Evolutionary conservation across 2,329 filamentous ascomycete genomes (phyloP), one percentile per base, ranked within the genome.

Genomic region (Dissoconium aciculare): DNA sequence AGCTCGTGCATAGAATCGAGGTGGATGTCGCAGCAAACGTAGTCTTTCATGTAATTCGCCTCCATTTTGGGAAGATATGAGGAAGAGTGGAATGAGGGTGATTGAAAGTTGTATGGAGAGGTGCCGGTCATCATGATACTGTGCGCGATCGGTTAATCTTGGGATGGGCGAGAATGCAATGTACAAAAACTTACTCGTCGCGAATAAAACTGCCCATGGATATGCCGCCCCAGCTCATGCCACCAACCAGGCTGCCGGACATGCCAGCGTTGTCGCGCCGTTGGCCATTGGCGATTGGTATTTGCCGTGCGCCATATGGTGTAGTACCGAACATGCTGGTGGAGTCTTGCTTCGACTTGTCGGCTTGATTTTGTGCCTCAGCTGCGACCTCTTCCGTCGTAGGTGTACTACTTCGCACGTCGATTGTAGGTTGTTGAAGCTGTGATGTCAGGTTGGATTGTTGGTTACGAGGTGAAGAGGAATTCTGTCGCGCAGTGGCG

Each of bases 1-100:
- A 98, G 67, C 52, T 95, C 89, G 59, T 98, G 89, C 44, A 98
- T 70, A 30, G 85, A 91, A 14, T 85, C 79, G 43, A 94, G 69
- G 17, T 78, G 87, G 47, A 82, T 71, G 48, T 84, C 84, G 59
- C 89, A 98, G 62, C 89, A 98, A 31, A 78, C 78, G 59, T 95
- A 95, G 60, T 95, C 85, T 57, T 78, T 78, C 82, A 95, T 91
- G 56, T 94, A 98, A 51, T 87, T 89, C 38, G 87, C 87, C 58
- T 98, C 89, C 41, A 42, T 44, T 27, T 44, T 44, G 10, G 41
- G 41, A 11, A 44, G 39, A 31, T 44, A 44, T 12, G 41, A 44
- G 3, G 41, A 44, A 5, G 57, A 44, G 32, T 95, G 87, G 48
- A 83, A 91, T 1, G 87, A 94, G 1, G 89, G 83, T n/a, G 85